Conservation (phyloP, 108 stramenopile genomes). For the Cyclotella cryptica region DNA sequence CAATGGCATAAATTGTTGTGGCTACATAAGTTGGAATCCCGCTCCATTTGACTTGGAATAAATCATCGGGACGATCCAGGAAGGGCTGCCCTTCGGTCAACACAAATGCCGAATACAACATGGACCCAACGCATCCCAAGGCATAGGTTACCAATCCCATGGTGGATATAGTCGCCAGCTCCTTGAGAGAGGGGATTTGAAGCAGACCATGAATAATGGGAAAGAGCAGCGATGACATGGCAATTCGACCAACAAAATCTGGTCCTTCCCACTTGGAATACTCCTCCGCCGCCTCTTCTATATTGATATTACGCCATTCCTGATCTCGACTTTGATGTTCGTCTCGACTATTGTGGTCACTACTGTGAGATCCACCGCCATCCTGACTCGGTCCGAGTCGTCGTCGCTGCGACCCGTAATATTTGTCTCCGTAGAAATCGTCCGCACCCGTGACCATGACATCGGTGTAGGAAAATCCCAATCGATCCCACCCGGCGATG, state of each 20-base stretch:
- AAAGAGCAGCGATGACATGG: slow-evolving; percentile 48
- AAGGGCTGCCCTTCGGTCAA: slow-evolving; percentile 43
- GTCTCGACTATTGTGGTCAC: slow-evolving; percentile 11
- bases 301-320: slow-evolving; percentile 7
- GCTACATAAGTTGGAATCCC: slow-evolving; percentile 55
- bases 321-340: slow-evolving; percentile 2
- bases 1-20: slow-evolving; percentile 55
- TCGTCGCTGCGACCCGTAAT: neutral
- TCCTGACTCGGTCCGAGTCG: slow-evolving; percentile 24
- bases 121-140: slow-evolving; percentile 50
- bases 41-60: slow-evolving; percentile 46
- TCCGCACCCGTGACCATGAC: slow-evolving; percentile 12
- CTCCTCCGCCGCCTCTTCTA: slow-evolving; percentile 32
- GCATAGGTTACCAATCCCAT: slow-evolving; percentile 45
- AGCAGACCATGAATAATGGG: slow-evolving; percentile 50
- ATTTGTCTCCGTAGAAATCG: slow-evolving; percentile 9
- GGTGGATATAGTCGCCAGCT: slow-evolving; percentile 38
- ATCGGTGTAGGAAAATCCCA: slow-evolving; percentile 46
- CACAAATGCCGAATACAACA: slow-evolving; percentile 49
- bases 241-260: slow-evolving; percentile 40
- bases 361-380: slow-evolving; percentile 1
- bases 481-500: slow-evolving; percentile 52
- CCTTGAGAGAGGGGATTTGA: slow-evolving; percentile 46
- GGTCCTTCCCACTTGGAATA: slow-evolving; percentile 51
- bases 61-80: slow-evolving; percentile 44